Conservation (phyloP, 2,329 filamentous ascomycete genomes). For the Cytospora schulzeri region DNA sequence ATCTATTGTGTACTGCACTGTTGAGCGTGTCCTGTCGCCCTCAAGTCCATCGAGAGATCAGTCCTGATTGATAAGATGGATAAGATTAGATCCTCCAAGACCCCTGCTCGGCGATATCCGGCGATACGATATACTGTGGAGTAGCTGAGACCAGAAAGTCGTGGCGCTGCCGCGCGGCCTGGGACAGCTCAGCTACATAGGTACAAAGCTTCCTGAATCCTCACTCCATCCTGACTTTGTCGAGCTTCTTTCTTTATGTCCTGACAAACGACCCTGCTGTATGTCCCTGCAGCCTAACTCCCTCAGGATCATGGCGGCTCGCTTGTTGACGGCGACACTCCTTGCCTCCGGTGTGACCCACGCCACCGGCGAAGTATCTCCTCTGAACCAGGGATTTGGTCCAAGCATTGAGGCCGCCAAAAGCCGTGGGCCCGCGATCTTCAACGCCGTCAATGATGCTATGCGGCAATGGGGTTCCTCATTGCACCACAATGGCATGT, state of each 20-base stretch:
- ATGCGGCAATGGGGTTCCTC: conserved; percentile 76
- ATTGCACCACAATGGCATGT: conserved; percentile 75
- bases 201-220: not conserved
- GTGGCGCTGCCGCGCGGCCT: conserved; percentile 16
- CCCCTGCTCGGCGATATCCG: conserved; percentile 5
- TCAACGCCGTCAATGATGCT: conserved; percentile 72
- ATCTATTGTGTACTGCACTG: too few relatives aligned
- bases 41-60: too few relatives aligned
- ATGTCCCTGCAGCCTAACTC: not conserved
- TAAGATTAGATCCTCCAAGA: conserved; percentile 19
- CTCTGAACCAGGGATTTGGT: conserved; percentile 32
- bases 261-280: not conserved
- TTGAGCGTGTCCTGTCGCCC: too few relatives aligned
- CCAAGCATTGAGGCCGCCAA: conserved; percentile 44
- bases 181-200: conserved; percentile 3
- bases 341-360: conserved; percentile 18
- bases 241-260: not conserved
- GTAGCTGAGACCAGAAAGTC: not conserved
- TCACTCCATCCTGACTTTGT: too few relatives aligned
- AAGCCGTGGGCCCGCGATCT: conserved; percentile 64
- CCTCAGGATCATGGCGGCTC: conserved; percentile 13
- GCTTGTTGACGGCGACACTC: conserved; percentile 19
- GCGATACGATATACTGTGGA: conserved; percentile 12
- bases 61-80: conserved; percentile 2
- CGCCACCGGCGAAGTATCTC: not conserved